Percentiles rank a stretch among this genome's conserved stretches.
Conservation (phyloP, 1,139 yeast genomes). For the Hemisphaericaspora subhashii region DNA sequence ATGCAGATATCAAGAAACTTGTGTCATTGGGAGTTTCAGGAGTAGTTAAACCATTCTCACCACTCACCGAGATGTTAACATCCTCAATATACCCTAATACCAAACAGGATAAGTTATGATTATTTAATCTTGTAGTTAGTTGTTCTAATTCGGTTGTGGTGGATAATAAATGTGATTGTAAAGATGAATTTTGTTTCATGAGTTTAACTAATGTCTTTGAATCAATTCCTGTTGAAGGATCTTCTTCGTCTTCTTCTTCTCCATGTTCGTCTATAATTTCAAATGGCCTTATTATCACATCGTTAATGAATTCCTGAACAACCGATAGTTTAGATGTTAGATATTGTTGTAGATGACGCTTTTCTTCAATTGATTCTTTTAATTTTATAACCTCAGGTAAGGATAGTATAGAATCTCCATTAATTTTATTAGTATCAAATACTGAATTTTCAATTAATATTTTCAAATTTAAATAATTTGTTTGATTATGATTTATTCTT, state of each 20-base stretch:
- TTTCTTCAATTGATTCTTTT: conserved; percentile 31
- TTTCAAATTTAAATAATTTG: conserved; percentile 41
- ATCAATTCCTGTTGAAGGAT: conserved; percentile 24
- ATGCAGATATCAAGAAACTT: not conserved
- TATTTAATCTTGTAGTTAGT: conserved; percentile 28
- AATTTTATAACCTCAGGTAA: conserved; percentile 29
- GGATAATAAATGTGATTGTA: conserved; percentile 33
- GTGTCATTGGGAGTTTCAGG: conserved; percentile 8
- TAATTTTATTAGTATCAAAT: conserved; percentile 41
- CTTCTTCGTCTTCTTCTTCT: conserved; percentile 9
- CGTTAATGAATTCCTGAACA: conserved; percentile 36
- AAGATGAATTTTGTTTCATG: conserved; percentile 33
- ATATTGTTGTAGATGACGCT: conserved; percentile 33
- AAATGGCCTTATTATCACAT: conserved; percentile 18
- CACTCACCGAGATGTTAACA: conserved; percentile 26
- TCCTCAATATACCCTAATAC: conserved; percentile 49
- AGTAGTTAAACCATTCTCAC: conserved; percentile 2
- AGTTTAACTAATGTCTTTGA: conserved; percentile 29
- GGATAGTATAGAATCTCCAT: conserved; percentile 36
- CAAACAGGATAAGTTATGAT: conserved; percentile 46
- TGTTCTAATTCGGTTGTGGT: conserved; percentile 33
- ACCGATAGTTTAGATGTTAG: conserved; percentile 33
- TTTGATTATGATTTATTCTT: conserved; percentile 18
- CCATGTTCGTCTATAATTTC: conserved; percentile 9
- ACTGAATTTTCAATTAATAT: conserved; percentile 47